A percentile compares a stretch with the other conserved stretches of the same genome.
These are phyloP conservation scores for Cladochytrium replicatum DNA, from an alignment of 192 early-diverging fungal species.

Conservation along the genomic window DNA sequence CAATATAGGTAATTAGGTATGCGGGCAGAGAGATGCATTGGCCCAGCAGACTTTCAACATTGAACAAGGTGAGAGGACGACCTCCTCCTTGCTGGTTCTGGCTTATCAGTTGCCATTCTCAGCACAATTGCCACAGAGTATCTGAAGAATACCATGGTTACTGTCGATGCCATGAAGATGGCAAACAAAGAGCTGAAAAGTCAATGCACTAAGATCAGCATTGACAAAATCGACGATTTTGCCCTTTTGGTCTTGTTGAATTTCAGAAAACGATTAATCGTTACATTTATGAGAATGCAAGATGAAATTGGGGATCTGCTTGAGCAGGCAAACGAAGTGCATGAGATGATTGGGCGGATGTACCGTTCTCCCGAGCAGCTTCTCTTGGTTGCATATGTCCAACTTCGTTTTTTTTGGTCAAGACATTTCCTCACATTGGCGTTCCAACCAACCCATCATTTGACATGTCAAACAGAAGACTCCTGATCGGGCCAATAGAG, in stretches of 20 bases:
- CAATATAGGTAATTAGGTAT: no score
- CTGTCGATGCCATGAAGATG: constrained; percentile 91
- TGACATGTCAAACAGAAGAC: no score
- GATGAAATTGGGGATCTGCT: constrained; percentile 97
- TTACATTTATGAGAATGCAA: constrained; percentile 87
- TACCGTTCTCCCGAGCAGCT: no score
- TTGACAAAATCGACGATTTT: constrained; percentile 87
- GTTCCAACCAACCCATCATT: no score
- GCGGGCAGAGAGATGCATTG: constrained; percentile 90
- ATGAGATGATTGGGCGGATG: constrained; percentile 84
- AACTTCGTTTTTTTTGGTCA: no score
- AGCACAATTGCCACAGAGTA: constrained; percentile 80
- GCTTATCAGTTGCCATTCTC: no score
- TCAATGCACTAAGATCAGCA: constrained; percentile 89
- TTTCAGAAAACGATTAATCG: no score
- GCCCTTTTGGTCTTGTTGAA: neutral
- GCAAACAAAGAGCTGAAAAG: constrained; percentile 92
- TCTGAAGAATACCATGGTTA: constrained; percentile 90
- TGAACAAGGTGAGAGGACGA: constrained; percentile 89
- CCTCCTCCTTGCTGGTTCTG: no score
- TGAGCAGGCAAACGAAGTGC: constrained; percentile 95
- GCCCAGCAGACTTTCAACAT: constrained; percentile 98
- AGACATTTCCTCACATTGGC: no score
- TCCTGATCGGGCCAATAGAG: no score
- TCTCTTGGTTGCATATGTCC: no score